Evolutionary conservation across 305 asterid species (phyloP).

Genomic region (Coffea humblotiana): DNA sequence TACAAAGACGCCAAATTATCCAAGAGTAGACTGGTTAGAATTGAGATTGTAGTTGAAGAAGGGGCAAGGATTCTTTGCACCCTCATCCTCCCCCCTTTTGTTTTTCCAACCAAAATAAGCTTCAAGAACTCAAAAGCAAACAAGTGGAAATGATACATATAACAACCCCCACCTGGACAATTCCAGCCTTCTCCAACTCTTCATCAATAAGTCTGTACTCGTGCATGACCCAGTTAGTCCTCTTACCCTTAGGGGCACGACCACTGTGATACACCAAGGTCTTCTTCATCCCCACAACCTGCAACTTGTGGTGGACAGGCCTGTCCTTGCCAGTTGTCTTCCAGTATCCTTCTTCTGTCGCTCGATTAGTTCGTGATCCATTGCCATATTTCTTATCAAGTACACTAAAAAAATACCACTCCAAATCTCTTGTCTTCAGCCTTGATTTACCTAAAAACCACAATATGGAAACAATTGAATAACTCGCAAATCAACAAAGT

Average conservation of each 20-base stretch:
- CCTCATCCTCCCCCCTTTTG: not conserved
- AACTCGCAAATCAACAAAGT: not conserved
- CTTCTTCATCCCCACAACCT: constrained; percentile 92
- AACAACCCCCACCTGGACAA: constrained; percentile 58
- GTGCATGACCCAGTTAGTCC: constrained; percentile 98
- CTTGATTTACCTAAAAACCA: constrained; percentile 57
- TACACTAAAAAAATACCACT: constrained; percentile 94
- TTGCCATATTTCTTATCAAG: constrained; percentile 94
- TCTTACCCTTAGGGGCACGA: constrained; percentile 92
- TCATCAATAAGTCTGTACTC: constrained; percentile 82
- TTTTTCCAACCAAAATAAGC: not conserved
- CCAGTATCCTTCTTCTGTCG: constrained; percentile 94
- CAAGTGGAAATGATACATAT: not conserved
- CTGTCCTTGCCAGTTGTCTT: constrained; percentile 99
- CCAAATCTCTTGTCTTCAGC: constrained; percentile 79
- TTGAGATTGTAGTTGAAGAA: not conserved
- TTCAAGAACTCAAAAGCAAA: not conserved
- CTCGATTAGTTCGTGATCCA: constrained; percentile 88
- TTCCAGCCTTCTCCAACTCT: constrained; percentile 65
- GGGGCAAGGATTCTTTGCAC: not conserved
- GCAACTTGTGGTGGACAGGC: constrained; percentile 64
- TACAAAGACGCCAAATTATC: not conserved
- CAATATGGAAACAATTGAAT: not conserved
- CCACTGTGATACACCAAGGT: constrained; percentile 91
- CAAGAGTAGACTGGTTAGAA: not conserved